phyloP scores from a whole-genome alignment of 1,284 basidiomycete species.

The Rugosomyces carneus region DNA sequence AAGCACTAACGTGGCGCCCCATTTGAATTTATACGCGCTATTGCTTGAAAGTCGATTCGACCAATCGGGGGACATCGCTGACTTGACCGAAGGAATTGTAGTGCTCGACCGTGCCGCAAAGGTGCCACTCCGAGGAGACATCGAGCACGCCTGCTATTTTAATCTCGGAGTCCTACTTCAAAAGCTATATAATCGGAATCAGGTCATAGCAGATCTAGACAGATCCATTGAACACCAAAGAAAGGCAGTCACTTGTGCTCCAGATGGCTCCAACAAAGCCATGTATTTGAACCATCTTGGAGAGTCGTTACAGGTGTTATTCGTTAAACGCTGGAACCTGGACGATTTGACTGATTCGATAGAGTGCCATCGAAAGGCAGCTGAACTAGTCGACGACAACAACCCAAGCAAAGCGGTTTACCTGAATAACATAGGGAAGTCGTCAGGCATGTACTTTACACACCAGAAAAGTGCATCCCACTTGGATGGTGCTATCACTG shows the following conservation, averaged over 20 bases:
- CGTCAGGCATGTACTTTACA: slow-evolving; percentile 1
- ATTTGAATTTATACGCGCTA: not conserved
- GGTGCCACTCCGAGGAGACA: not conserved
- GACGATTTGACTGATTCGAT: not conserved
- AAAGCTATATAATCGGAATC: not conserved
- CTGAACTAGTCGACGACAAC: not conserved
- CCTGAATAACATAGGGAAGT: slow-evolving; percentile 2
- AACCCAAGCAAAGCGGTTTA: not conserved
- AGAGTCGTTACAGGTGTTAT: not conserved
- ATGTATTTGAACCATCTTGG: slow-evolving; percentile 6
- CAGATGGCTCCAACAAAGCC: not conserved
- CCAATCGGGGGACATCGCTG: not conserved
- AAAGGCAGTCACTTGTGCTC: not conserved
- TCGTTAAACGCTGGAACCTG: slow-evolving; percentile 1
- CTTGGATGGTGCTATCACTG: not conserved
- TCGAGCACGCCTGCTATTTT: not conserved
- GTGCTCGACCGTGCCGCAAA: not conserved
- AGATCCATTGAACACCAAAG: slow-evolving; percentile 1
- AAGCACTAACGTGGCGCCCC: not conserved
- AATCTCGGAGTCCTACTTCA: slow-evolving; percentile 2
- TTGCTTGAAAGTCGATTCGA: slow-evolving; percentile 1
- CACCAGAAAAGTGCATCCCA: slow-evolving; percentile 1
- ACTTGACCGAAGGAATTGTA: not conserved
- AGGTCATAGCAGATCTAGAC: not conserved
- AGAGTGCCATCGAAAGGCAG: not conserved